These are phyloP conservation scores for Bisporella sp. DNA, from an alignment of 2,329 filamentous ascomycete species.

Conservation along the genomic window DNA sequence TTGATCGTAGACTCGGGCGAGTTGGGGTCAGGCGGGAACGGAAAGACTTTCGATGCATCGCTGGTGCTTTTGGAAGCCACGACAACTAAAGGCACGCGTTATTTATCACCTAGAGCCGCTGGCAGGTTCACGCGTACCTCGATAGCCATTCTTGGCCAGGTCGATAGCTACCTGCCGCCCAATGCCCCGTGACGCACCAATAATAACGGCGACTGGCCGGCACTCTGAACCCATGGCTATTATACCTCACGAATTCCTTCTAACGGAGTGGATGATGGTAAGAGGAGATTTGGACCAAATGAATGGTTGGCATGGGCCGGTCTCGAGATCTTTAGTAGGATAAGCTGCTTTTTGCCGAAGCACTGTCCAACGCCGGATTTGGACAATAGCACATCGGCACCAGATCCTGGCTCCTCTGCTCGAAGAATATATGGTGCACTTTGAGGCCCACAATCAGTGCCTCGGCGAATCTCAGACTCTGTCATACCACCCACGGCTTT, in stretches of 20 bases:
- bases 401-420: too few species aligned
- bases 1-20: constrained; percentile 69
- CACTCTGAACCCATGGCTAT: neutral
- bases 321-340: too few species aligned
- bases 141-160: constrained; percentile 63
- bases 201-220: constrained; percentile 55
- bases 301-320: too few species aligned
- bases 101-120: neutral
- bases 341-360: too few species aligned
- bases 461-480: too few species aligned
- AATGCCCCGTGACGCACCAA: constrained; percentile 74
- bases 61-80: constrained; percentile 71
- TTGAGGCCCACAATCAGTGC: too few species aligned
- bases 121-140: constrained; percentile 47
- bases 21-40: constrained; percentile 74
- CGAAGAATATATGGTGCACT: too few species aligned
- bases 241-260: neutral
- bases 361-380: too few species aligned
- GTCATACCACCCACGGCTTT: too few species aligned
- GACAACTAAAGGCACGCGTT: constrained; percentile 35
- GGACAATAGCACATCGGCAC: too few species aligned
- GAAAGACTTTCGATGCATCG: constrained; percentile 44
- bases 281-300: too few species aligned
- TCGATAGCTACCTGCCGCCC: constrained; percentile 71
- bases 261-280: too few species aligned